Percentiles rank a stretch among this genome's conserved stretches.
Conservation (phyloP, 2,329 filamentous ascomycete species). For the Cylindrodendrum hubeiense region DNA sequence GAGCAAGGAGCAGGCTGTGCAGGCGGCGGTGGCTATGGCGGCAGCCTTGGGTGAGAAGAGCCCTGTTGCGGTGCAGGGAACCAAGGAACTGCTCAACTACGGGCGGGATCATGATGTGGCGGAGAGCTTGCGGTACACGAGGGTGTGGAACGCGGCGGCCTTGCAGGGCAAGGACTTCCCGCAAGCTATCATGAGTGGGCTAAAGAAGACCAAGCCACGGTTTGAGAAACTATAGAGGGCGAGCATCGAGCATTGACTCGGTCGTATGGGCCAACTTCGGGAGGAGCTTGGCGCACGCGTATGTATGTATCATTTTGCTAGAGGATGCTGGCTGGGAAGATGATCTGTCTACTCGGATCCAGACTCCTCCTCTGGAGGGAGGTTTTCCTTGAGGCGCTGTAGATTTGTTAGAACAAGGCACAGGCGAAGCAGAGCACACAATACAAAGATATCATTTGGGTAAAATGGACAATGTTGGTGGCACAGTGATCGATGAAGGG, state of each 20-base stretch:
- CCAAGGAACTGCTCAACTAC: slow-evolving; percentile 88
- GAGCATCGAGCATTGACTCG: neutral
- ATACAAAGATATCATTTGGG: neutral
- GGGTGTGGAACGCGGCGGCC: slow-evolving; percentile 87
- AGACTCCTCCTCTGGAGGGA: slow-evolving; percentile 64
- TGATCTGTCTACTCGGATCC: slow-evolving; percentile 57
- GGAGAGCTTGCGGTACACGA: slow-evolving; percentile 86
- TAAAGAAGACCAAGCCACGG: slow-evolving; percentile 82
- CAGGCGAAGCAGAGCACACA: neutral
- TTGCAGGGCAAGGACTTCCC: slow-evolving; percentile 85
- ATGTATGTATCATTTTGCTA: neutral
- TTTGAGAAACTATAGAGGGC: slow-evolving; percentile 82
- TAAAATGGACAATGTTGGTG: neutral
- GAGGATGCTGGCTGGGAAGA: neutral
- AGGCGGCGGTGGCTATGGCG: slow-evolving; percentile 73
- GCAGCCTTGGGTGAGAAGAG: slow-evolving; percentile 80
- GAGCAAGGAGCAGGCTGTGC: slow-evolving; percentile 73
- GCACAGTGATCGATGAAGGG: neutral
- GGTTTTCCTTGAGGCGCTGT: slow-evolving; percentile 65
- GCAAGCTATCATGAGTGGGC: slow-evolving; percentile 78
- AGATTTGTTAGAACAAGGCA: slow-evolving; percentile 25
- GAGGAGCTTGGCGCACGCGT: neutral
- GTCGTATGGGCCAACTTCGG: neutral
- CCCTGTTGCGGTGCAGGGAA: slow-evolving; percentile 87
- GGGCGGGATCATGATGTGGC: slow-evolving; percentile 81